A percentile compares a stretch with the other conserved stretches of the same genome.
These are phyloP conservation scores for Simmondsia chinensis DNA, from an alignment of 148 eudicot species.

Conservation along the genomic window DNA sequence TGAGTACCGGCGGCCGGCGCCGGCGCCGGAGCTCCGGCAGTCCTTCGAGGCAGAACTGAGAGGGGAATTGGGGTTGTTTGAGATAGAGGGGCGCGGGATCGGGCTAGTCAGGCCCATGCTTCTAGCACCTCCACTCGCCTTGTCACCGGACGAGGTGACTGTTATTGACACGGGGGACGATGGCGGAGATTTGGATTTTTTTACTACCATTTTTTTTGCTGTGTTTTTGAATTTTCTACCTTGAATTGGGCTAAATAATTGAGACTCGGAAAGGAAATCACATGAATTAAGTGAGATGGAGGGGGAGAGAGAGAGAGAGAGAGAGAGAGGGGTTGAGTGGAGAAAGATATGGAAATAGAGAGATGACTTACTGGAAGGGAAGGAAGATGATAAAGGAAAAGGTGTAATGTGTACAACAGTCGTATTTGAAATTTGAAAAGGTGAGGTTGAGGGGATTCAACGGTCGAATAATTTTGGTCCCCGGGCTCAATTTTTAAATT, in stretches of 20 bases:
- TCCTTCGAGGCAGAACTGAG: conserved; percentile 11
- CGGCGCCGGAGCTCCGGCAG: conserved; percentile 10
- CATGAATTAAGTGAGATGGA: no score
- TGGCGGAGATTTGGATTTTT: conserved; percentile 44
- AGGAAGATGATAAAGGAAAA: no score
- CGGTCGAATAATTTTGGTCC: conserved; percentile 14
- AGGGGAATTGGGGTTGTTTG: no score
- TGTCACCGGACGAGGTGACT: conserved; percentile 66
- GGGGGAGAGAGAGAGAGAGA: conserved; percentile 14
- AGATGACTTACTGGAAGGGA: no score
- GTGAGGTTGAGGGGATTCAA: conserved; percentile 1
- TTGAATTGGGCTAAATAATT: no score
- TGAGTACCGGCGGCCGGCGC: no score
- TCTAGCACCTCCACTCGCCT: conserved; percentile 19
- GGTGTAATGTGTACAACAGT: conserved; percentile 16
- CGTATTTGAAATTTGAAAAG: conserved; percentile 23
- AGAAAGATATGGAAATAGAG: no score
- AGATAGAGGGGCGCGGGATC: conserved; percentile 44
- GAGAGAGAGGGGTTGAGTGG: no score
- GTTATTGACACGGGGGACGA: conserved; percentile 83
- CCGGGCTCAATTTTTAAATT: no score
- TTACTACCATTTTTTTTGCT: no score
- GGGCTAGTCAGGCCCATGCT: conserved; percentile 63
- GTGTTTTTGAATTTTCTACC: no score
- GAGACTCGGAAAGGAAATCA: conserved; percentile 16